Percentiles rank a stretch among this genome's conserved stretches.
Evolutionary conservation across 306 rosid genomes (phyloP).

Genomic region (Castanea crenata): DNA sequence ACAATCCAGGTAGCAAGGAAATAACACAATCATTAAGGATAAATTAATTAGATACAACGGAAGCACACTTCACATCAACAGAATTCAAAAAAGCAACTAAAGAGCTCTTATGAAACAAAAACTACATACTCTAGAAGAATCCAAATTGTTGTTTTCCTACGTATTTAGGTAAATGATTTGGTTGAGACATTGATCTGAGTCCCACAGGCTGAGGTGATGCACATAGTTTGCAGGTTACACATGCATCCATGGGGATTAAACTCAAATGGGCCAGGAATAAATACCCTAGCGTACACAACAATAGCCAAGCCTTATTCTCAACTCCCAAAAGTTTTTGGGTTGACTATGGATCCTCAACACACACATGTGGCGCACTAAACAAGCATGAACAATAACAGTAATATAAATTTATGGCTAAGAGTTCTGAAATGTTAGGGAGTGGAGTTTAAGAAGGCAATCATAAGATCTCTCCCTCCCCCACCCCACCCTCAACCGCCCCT

Average conservation of each 20-base stretch:
- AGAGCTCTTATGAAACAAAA: not conserved
- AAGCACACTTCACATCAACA: not conserved
- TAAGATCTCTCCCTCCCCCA: too few relatives aligned
- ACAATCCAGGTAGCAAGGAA: not conserved
- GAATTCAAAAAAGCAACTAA: not conserved
- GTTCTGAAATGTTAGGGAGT: not conserved
- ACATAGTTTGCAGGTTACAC: not conserved
- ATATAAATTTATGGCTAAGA: too few relatives aligned
- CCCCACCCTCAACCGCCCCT: too few relatives aligned
- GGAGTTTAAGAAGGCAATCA: not conserved
- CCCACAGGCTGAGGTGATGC: not conserved
- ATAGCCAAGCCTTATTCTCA: too few relatives aligned
- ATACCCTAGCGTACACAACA: not conserved
- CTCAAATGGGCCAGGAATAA: not conserved
- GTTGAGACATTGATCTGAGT: not conserved
- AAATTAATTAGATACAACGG: not conserved
- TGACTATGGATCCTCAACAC: too few relatives aligned
- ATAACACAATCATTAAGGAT: not conserved
- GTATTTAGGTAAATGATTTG: not conserved
- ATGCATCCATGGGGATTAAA: not conserved
- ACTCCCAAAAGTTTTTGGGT: too few relatives aligned
- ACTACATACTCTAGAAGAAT: not conserved
- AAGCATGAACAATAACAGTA: not conserved
- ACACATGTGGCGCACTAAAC: not conserved
- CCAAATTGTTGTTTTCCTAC: not conserved